phyloP scores from a whole-genome alignment of 768 basidiomycete genomes.

The Pholiota microspora region DNA sequence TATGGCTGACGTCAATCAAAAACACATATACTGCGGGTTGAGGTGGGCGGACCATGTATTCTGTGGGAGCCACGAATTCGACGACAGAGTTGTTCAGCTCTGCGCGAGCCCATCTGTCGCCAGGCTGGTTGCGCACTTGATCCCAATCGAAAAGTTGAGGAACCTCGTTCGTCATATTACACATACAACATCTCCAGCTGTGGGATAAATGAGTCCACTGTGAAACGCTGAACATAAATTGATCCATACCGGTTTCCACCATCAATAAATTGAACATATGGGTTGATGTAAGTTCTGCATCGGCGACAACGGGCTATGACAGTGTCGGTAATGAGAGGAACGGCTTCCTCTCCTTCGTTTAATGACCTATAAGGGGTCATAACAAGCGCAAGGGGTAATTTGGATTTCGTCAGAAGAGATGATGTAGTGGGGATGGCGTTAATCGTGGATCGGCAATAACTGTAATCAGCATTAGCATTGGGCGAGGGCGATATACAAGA shows the following conservation, averaged over 20 bases:
- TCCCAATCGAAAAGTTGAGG: conserved; percentile 99
- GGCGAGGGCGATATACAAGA: conserved; percentile 78
- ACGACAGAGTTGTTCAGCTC: conserved; percentile 95
- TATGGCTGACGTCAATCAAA: conserved; percentile 93
- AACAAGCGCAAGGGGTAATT: conserved; percentile 86
- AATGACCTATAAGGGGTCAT: conserved; percentile 89
- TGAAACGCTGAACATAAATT: not conserved
- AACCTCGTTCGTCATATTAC: conserved; percentile 96
- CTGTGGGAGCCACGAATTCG: conserved; percentile 96
- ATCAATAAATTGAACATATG: conserved; percentile 96
- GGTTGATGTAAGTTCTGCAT: conserved; percentile 96
- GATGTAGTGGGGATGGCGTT: conserved; percentile 93
- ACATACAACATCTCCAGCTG: conserved; percentile 99
- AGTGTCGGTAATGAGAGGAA: conserved; percentile 90
- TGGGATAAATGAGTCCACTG: not conserved
- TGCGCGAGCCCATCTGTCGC: conserved; percentile 90
- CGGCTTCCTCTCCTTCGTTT: conserved; percentile 77
- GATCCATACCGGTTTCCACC: conserved; percentile 79
- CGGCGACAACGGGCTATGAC: conserved; percentile 95
- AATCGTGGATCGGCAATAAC: conserved; percentile 88
- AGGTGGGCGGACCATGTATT: conserved; percentile 99
- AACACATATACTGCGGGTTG: conserved; percentile 97
- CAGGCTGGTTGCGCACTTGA: conserved; percentile 87
- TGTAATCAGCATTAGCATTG: conserved; percentile 80
- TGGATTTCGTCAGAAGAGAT: conserved; percentile 83